phyloP scores from a whole-genome alignment of 768 basidiomycete genomes.

The Lentinus tigrinus region DNA sequence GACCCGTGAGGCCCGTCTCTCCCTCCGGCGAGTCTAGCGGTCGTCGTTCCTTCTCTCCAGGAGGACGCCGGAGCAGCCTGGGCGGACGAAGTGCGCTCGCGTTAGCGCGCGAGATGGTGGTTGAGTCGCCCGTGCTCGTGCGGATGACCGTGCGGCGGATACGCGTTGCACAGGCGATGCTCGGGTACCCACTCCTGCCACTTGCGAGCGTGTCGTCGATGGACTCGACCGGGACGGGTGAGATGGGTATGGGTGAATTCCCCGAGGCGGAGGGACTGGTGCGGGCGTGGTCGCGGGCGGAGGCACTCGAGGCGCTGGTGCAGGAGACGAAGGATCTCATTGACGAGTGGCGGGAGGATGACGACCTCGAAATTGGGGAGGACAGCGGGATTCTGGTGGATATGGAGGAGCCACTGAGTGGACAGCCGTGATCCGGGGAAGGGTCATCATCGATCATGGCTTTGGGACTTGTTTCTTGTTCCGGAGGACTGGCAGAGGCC shows the following conservation, averaged over 20 bases:
- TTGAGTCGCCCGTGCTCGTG: slow-evolving; percentile 53
- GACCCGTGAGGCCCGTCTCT: slow-evolving; percentile 37
- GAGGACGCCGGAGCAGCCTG: slow-evolving; percentile 3
- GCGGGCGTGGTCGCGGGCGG: slow-evolving; percentile 50
- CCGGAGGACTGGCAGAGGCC: too few relatives aligned
- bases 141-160: slow-evolving; percentile 60
- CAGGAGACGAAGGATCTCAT: slow-evolving; percentile 56
- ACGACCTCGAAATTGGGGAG: slow-evolving; percentile 10
- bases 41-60: slow-evolving; percentile 6
- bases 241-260: slow-evolving; percentile 13
- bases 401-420: slow-evolving; percentile 13
- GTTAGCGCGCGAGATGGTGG: slow-evolving; percentile 37
- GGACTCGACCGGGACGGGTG: slow-evolving; percentile 28
- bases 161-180: slow-evolving; percentile 56
- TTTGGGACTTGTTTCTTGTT: too few relatives aligned
- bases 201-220: slow-evolving; percentile 32
- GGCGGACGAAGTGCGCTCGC: slow-evolving; percentile 19
- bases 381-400: slow-evolving; percentile 22
- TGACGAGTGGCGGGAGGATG: slow-evolving; percentile 50
- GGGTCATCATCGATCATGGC: too few relatives aligned
- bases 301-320: slow-evolving; percentile 51
- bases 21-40: slow-evolving; percentile 1
- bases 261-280: slow-evolving; percentile 23
- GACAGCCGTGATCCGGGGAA: slow-evolving; percentile 1
- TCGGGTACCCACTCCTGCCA: slow-evolving; percentile 65